Evolutionary conservation across 1,284 basidiomycete species (phyloP), one percentile per base, ranked within the genome.

Genomic region (Mycosarcoma mackinlayi): DNA sequence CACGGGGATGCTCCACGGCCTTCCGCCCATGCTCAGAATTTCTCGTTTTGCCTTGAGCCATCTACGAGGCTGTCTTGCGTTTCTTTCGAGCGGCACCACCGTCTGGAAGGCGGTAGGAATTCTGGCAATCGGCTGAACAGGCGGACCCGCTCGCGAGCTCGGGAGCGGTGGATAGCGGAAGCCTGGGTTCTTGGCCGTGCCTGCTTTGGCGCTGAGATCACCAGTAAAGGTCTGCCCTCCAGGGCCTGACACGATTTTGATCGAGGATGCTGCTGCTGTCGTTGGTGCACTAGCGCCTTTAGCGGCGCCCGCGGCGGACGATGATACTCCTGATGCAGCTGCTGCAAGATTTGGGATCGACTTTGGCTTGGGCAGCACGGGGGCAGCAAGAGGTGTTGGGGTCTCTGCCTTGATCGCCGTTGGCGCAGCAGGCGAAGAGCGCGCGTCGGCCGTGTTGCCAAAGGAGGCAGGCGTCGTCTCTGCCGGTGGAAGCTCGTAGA

Each of bases 161-260:
- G 77, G 68, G 11, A 77, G 53, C 4, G 62, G 54, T 1, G 77
- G 77, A 42, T 79, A 79, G 16, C 63, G 52, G 61, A 77, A 79
- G 4, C 62, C 68, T 5, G 67, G 65, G 30, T 66, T 70, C 48
- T 71, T 73, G 18, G 62, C 62, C 21, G 59, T 58, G 14, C 58
- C 70, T 0, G 57, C 61, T 35, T 62, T 68, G 39, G 71, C 66
- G 27, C 45, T 68, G 14, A 68, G 51, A 44, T 72, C 69, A 19
- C 68, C 63, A 0, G 63, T 52, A 11, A 65, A 66, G 0, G 68
- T 62, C 19, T 61, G 62, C 0, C 56, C 60, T 18, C 60, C 61
- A 1, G 65, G 57, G 3, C 61, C 58, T 6, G 52, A 40, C 18
- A 64, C 57, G 45, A 71, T 68, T 53, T 72, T 73, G 64, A 63